Evolutionary conservation across 192 early-diverging fungal species (phyloP).

Genomic region (Dissophora globulifera): DNA sequence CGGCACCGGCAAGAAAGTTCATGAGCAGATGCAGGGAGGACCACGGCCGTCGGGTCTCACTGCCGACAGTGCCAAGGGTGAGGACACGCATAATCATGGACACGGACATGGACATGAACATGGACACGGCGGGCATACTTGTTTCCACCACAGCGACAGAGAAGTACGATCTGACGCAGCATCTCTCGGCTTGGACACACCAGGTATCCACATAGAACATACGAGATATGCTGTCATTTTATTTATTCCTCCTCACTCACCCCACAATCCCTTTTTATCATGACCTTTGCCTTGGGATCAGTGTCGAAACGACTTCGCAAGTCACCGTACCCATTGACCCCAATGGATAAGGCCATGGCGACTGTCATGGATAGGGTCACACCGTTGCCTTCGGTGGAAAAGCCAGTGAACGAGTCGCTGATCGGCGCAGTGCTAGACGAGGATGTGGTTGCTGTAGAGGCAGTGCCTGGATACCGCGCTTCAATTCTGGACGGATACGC

Average conservation of each 20-base stretch:
- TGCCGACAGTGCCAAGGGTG: not conserved
- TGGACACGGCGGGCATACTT: conserved; percentile 45
- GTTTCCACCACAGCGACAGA: conserved; percentile 38
- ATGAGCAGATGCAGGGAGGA: conserved; percentile 59
- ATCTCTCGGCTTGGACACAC: conserved; percentile 40
- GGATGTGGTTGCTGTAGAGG: conserved; percentile 76
- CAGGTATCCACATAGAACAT: conserved; percentile 30
- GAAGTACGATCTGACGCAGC: conserved; percentile 29
- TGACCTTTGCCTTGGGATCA: conserved; percentile 3
- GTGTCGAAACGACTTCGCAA: conserved; percentile 75
- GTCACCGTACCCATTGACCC: conserved; percentile 87
- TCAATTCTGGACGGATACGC: conserved; percentile 97
- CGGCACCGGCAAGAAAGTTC: conserved; percentile 66
- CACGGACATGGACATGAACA: conserved; percentile 58
- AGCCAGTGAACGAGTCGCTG: conserved; percentile 58
- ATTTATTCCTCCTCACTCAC: too few relatives aligned
- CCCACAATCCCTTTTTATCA: too few relatives aligned
- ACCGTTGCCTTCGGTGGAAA: conserved; percentile 37
- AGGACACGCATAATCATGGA: conserved; percentile 46
- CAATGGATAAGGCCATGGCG: conserved; percentile 72
- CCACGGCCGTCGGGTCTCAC: conserved; percentile 26
- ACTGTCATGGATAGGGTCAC: conserved; percentile 60
- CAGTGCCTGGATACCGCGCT: conserved; percentile 88
- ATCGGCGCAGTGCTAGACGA: conserved; percentile 77
- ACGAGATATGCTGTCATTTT: not conserved